Evolutionary conservation across 805 yeast genomes (phyloP), one percentile per base, ranked within the genome.

Genomic region (Candida qinlingensis): DNA sequence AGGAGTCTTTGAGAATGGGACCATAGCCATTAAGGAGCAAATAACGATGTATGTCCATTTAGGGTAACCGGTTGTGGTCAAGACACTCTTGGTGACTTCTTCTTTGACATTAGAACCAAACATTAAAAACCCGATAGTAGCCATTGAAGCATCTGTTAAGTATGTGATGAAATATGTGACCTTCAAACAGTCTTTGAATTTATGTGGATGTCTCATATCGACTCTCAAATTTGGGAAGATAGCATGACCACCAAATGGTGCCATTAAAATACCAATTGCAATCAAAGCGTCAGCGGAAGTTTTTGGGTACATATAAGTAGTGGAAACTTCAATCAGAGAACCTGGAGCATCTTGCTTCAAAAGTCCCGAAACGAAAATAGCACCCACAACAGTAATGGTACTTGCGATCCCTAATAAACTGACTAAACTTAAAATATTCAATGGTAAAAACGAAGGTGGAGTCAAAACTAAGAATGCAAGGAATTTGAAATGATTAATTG

Each of bases 181-280:
- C 41, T 70, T 67, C 59, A 84, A 70, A 51, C 89, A 80, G 12
- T 62, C 61, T 19, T 68, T 66, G 63, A 78, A 84, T 53, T 76
- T 78, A 31, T 69, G 62, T 6, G 89, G 89, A 47, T 76, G 82
- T 58, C 81, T 74, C 86, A 85, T 86, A 62, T 85, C 94, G 37
- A 77, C 69, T 61, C 79, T 81, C 40, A 85, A 67, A 57, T 83
- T 87, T 2, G 92, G 92, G 55, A 84, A 84, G 6, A 86, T 83
- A 1, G 89, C 87, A 62, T 85, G 92, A 3, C 94, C 94, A 48
- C 92, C 92, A 80, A 87, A 85, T 10, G 90, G 89, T 4, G 91
- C 89, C 74, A 85, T 76, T 50, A 81, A 73, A 30, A 85, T 72
- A 2, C 92, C 92, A 48, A 83, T 66, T 7, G 85, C 74, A 41